Evolutionary conservation across 2,329 filamentous ascomycete genomes (phyloP).

Genomic region (Colletotrichum sp.): DNA sequence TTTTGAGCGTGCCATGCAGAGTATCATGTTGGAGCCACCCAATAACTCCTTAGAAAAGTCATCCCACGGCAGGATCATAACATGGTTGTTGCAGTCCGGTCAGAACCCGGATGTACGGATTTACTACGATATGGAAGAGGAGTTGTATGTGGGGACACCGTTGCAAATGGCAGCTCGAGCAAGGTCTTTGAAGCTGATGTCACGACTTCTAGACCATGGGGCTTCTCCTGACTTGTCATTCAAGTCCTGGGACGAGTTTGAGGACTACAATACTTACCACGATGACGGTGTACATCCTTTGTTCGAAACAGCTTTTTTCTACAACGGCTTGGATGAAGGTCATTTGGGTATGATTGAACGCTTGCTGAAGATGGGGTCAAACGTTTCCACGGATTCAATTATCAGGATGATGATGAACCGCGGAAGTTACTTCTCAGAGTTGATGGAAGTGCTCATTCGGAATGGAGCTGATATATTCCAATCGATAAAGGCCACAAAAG

Average conservation of each 20-base stretch:
- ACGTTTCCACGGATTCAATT: background rate
- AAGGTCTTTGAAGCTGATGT: accelerated
- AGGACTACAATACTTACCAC: too few relatives aligned
- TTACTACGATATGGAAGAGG: too few relatives aligned
- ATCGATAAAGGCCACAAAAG: accelerated
- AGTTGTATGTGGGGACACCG: too few relatives aligned
- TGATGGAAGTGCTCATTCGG: background rate
- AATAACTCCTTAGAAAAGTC: too few relatives aligned
- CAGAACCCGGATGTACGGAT: background rate
- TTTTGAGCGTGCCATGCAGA: background rate
- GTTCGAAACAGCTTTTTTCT: background rate
- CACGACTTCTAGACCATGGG: background rate
- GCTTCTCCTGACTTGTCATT: background rate
- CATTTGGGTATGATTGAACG: background rate
- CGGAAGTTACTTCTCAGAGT: background rate
- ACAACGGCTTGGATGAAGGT: background rate
- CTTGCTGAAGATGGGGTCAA: background rate
- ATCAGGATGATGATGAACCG: background rate
- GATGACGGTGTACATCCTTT: too few relatives aligned
- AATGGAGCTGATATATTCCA: background rate
- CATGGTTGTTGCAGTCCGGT: background rate
- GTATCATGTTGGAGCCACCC: too few relatives aligned
- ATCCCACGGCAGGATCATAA: background rate
- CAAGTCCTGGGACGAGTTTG: background rate
- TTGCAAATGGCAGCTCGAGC: background rate